Percentiles rank a stretch among this genome's conserved stretches.
phyloP scores from a whole-genome alignment of 345 rosid species.

The Rhodamnia argentea region DNA sequence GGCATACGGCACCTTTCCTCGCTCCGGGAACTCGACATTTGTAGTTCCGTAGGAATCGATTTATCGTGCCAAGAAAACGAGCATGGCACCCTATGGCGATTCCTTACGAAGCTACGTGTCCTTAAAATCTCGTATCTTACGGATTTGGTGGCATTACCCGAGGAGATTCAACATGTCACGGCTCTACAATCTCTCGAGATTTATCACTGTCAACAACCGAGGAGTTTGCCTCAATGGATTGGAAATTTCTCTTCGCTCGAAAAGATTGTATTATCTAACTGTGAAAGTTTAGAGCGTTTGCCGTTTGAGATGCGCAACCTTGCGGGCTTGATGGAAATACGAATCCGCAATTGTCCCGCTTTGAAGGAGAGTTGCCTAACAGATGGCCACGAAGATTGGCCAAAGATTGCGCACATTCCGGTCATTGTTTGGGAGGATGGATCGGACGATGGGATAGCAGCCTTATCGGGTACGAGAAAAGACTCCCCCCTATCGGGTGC shows the following conservation, averaged over 20 bases:
- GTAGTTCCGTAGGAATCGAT: fast-evolving
- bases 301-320: fast-evolving
- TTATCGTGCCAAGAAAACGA: background rate
- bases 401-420: background rate
- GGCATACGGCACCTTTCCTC: background rate
- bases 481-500: background rate
- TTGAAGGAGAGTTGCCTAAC: too few species aligned
- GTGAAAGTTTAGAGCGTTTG: fast-evolving
- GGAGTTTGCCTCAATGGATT: background rate
- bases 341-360: fast-evolving
- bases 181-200: background rate
- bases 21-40: background rate
- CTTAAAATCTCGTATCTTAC: too few species aligned
- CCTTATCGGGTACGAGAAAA: background rate
- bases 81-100: background rate
- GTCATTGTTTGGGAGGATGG: fast-evolving
- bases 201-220: fast-evolving
- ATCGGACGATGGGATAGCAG: background rate
- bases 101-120: background rate
- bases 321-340: background rate
- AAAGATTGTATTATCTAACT: fast-evolving
- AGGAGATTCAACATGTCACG: too few species aligned
- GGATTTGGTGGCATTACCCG: too few species aligned
- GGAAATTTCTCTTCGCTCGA: fast-evolving
- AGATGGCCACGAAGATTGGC: background rate